Evolutionary conservation across 2,329 filamentous ascomycete species (phyloP).

Genomic region (Trichoderma citrinoviride): DNA sequence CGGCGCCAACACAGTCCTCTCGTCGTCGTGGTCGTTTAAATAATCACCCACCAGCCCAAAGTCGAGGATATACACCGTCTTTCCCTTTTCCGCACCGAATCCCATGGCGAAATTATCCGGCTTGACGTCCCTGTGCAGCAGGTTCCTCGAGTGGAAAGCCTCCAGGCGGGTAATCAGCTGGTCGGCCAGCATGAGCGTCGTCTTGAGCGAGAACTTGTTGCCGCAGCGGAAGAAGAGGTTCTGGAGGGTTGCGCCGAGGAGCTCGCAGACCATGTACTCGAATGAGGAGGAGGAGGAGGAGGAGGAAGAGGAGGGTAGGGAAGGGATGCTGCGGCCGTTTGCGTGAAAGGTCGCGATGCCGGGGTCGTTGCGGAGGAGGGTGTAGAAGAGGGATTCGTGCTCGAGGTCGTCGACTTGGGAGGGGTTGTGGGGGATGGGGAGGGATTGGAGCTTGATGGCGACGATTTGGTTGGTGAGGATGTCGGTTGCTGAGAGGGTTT

Average conservation of each 20-base stretch:
- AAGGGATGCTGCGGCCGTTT: slow-evolving; percentile 20
- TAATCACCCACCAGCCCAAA: slow-evolving; percentile 25
- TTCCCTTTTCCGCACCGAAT: slow-evolving; percentile 22
- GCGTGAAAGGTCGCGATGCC: slow-evolving; percentile 28
- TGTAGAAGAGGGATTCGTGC: slow-evolving; percentile 24
- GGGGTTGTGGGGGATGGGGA: neutral
- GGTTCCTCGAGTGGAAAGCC: slow-evolving; percentile 23
- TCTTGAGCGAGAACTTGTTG: slow-evolving; percentile 27
- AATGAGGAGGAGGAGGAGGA: slow-evolving; percentile 6
- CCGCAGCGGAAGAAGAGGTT: slow-evolving; percentile 50
- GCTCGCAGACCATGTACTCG: slow-evolving; percentile 28
- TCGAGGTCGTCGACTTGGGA: slow-evolving; percentile 17
- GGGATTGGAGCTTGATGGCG: slow-evolving; percentile 32
- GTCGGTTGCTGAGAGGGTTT: slow-evolving; percentile 24
- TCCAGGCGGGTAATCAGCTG: slow-evolving; percentile 26
- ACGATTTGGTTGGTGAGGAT: slow-evolving; percentile 33
- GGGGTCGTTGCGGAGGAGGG: slow-evolving; percentile 21
- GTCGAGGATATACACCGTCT: slow-evolving; percentile 26
- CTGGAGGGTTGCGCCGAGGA: slow-evolving; percentile 62
- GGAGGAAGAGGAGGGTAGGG: no score
- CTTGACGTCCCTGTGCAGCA: slow-evolving; percentile 28
- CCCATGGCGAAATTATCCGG: slow-evolving; percentile 29
- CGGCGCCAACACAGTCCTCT: neutral
- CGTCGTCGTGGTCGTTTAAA: neutral
- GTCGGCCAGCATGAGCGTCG: slow-evolving; percentile 27